Evolutionary conservation across 495 filamentous ascomycete species (phyloP), one percentile per base, ranked within the genome.

Genomic region (Elaphomyces granulatus): DNA sequence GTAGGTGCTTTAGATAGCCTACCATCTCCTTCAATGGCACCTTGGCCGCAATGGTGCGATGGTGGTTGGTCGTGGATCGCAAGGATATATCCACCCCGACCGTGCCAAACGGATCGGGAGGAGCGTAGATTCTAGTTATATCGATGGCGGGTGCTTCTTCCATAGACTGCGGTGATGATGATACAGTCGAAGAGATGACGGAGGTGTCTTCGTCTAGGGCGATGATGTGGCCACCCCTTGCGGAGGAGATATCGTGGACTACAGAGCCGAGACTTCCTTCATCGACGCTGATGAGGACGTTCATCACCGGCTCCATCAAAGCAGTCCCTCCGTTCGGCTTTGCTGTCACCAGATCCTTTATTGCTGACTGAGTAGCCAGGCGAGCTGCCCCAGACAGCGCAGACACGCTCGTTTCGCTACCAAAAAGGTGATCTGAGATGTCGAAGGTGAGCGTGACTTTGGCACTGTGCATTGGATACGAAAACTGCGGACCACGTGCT

Each of bases 11-110:
- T 50, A 96, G 60, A 60, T 99, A 99, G 21, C 88, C 86, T 37
- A 95, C 81, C 87, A 96, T 95, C 58, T 96, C 88, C 56, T 86
- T 87, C 40, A 96, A 61, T 32, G 92, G 92, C 20, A 95, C 87
- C 44, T 80, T 74, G 2, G 86, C 92, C 3, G 74, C 72, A 42
- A 99, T 82, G 4, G 67, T 79, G 36, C 77, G 61, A 35, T 70
- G 70, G 7, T 60, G 48, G 19, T 54, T 58, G 2, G 55, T 44
- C n/a, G 53, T 34, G 37, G 44, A 47, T 40, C 42, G 44, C 20
- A 34, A 23, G 6, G 52, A 44, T 8, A 55, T 21, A 4, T 38
- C 37, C 18, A 51, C 43, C 8, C 35, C 44, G 34, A 60, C 20
- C 2, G 71, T 67, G 21, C 77, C 78, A 51, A 90, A 95, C 16